A percentile compares a stretch with the other conserved stretches of the same genome.
Conservation (phyloP, 2,329 filamentous ascomycete genomes). For the Escovopsis weberi region DNA sequence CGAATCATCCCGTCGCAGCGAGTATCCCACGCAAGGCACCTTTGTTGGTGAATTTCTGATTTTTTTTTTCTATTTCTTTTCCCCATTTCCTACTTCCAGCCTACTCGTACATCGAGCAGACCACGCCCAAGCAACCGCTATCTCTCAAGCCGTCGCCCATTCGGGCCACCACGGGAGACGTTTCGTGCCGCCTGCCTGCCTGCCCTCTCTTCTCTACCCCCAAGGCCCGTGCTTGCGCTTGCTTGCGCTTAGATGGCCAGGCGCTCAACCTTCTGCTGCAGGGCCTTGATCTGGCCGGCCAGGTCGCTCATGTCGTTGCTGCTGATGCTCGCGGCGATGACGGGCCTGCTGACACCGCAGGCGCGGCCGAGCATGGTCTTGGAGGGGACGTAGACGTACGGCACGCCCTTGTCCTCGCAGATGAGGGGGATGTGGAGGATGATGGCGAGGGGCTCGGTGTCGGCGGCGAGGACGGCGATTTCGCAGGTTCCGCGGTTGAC, state of each 20-base stretch:
- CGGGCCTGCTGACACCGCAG: conserved; percentile 74
- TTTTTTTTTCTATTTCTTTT: not conserved
- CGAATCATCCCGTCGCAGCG: too few relatives aligned
- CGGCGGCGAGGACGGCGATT: conserved; percentile 77
- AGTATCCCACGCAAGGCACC: too few relatives aligned
- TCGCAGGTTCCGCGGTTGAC: conserved; percentile 85
- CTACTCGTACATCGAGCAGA: too few relatives aligned
- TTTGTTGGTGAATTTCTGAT: not conserved
- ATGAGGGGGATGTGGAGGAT: conserved; percentile 80
- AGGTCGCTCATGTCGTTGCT: conserved; percentile 85
- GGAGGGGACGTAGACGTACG: conserved; percentile 55
- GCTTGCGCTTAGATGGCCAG: conserved; percentile 61
- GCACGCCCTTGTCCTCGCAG: conserved; percentile 60
- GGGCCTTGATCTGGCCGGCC: conserved; percentile 68
- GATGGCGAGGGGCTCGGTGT: conserved; percentile 77
- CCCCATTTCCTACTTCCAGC: conserved; percentile 8
- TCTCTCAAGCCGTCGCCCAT: too few relatives aligned
- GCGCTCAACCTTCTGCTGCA: conserved; percentile 93
- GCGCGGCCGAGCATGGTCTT: conserved; percentile 81
- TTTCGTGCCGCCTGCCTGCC: too few relatives aligned
- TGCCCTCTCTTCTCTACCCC: too few relatives aligned
- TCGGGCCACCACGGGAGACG: too few relatives aligned
- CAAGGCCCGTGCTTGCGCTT: too few relatives aligned
- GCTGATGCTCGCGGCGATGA: conserved; percentile 80
- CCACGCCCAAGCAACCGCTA: too few relatives aligned